phyloP scores from a whole-genome alignment of 108 stramenopile genomes.

The Skeletonema menzelii region DNA sequence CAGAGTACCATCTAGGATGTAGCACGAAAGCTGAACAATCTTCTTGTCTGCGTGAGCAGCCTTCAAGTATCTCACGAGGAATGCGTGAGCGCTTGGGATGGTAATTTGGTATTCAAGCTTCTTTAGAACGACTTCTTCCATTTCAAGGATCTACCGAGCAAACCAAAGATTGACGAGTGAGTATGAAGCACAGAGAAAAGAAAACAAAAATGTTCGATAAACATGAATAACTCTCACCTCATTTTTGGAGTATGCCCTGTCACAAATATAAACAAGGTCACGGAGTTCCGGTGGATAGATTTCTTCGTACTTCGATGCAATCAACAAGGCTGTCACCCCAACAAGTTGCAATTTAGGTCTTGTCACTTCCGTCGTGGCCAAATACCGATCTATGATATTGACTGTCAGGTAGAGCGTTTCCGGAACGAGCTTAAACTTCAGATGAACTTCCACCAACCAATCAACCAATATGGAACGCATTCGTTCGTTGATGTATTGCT shows the following conservation, averaged over 20 bases:
- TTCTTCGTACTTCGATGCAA: slow-evolving; percentile 99
- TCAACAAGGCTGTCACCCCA: slow-evolving; percentile 94
- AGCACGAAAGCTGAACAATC: slow-evolving; percentile 86
- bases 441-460: slow-evolving; percentile 99
- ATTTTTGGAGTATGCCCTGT: slow-evolving; percentile 90
- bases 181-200: not conserved
- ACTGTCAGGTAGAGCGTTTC: slow-evolving; percentile 97
- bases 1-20: slow-evolving; percentile 87
- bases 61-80: slow-evolving; percentile 92
- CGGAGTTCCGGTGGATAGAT: slow-evolving; percentile 97
- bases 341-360: slow-evolving; percentile 97
- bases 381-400: slow-evolving; percentile 97
- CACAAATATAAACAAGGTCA: slow-evolving; percentile 98
- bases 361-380: slow-evolving; percentile 62
- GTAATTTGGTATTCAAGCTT: slow-evolving; percentile 85
- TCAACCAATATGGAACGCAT: slow-evolving; percentile 98
- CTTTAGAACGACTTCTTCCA: slow-evolving; percentile 90
- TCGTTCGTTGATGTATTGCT: slow-evolving; percentile 88
- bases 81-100: slow-evolving; percentile 87
- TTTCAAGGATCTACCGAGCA: slow-evolving; percentile 76
- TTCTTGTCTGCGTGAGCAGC: slow-evolving; percentile 85
- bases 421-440: slow-evolving; percentile 97
- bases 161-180: not conserved
- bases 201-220: not conserved
- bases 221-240: slow-evolving; percentile 47